Evolutionary conservation across 305 asterid genomes (phyloP), one percentile per base, ranked within the genome.

Genomic region (Ajuga reptans): DNA sequence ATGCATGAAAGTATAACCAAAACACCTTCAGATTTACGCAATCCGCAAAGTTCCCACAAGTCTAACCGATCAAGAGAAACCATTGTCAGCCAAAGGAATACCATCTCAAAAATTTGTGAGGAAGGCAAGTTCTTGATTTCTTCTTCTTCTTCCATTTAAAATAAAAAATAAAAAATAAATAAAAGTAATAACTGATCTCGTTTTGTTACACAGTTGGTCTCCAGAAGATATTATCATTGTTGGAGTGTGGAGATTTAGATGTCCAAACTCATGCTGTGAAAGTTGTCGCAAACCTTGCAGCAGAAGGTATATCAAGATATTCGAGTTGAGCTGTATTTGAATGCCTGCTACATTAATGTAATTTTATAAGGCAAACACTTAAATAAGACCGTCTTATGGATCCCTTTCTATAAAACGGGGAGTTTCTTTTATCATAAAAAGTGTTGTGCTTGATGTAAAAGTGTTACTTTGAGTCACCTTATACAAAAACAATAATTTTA

Each of bases 181-280:
- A n/a, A n/a, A 3, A 1, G 31, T 55, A 59, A 52, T 75, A 36
- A 41, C 66, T 67, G 17, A 74, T 57, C 50, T 68, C 60, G 59
- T 36, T 60, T 74, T 46, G 56, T 73, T 53, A 61, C 76, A 69
- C 89, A 91, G 98, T 91, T 84, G 98, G 98, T 56, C 86, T 91
- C 75, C 84, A 89, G 66, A 91, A 89, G 90, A 87, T 91, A 80
- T 66, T 91, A 49, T 83, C 96, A 9, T 69, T 91, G 77, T 76
- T 91, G 65, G 84, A 87, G 67, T 87, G 89, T 21, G 89, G 74
- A 53, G 96, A 91, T 75, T 64, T 85, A 75, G 95, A 87, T 73
- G 89, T 89, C 81, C 98, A 87, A 81, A 87, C 85, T 75, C 98
- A 89, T 68, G 98, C 98, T n/a, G 98, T 87, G 75, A 91, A 91